A percentile compares a stretch with the other conserved stretches of the same genome.
Conservation (phyloP, 192 early-diverging fungal species). For the Oehlia diaphana region DNA sequence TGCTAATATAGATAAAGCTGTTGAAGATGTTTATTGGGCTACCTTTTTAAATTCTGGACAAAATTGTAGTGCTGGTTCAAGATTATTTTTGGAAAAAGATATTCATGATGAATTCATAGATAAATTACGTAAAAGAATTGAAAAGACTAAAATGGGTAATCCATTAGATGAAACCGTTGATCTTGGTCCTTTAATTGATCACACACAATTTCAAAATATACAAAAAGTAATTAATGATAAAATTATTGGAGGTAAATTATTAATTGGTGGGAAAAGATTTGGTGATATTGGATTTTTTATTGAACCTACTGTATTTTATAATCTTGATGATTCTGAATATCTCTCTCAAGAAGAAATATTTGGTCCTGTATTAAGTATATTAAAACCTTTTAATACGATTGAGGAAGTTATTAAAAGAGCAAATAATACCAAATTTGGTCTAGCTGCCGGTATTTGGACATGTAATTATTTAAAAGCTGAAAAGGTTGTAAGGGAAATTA, state of each 20-base stretch:
- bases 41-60: constrained; percentile 87
- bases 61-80: constrained; percentile 74
- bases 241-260: constrained; percentile 55
- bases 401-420: constrained; percentile 75
- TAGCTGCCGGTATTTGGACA: constrained; percentile 76
- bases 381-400: constrained; percentile 65
- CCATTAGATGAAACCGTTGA: constrained; percentile 59
- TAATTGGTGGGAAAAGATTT: constrained; percentile 58
- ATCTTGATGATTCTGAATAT: constrained; percentile 33
- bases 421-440: constrained; percentile 73
- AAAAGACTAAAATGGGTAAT: constrained; percentile 66
- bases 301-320: constrained; percentile 75
- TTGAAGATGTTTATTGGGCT: constrained; percentile 61
- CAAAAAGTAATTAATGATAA: constrained; percentile 50
- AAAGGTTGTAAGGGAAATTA: constrained; percentile 47
- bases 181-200: constrained; percentile 72
- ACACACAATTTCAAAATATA: constrained; percentile 60
- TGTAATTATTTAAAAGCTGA: constrained; percentile 57
- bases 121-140: constrained; percentile 53
- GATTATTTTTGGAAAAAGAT: constrained; percentile 71
- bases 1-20: constrained; percentile 70
- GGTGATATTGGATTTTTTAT: constrained; percentile 80
- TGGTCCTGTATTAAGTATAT: constrained; percentile 79
- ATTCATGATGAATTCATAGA: constrained; percentile 70
- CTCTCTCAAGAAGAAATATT: constrained; percentile 76